phyloP scores from a whole-genome alignment of 306 rosid species.

The Neltuma alba region DNA sequence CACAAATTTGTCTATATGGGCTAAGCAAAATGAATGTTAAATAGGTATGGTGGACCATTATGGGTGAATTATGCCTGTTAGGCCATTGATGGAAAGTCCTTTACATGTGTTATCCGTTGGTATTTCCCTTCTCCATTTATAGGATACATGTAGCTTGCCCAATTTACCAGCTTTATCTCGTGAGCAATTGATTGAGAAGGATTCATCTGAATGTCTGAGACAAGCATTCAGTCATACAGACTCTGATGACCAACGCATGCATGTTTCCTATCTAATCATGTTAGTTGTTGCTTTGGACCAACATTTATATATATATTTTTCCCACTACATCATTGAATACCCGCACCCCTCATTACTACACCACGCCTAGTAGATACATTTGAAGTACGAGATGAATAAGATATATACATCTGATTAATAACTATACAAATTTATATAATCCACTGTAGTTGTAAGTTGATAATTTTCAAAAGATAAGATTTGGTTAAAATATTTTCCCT shows the following conservation, averaged over 20 bases:
- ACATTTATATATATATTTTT: background rate
- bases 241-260: background rate
- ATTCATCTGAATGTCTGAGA: background rate
- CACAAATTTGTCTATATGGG: conserved; percentile 1
- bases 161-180: background rate
- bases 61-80: background rate
- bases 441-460: background rate
- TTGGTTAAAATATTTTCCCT: background rate
- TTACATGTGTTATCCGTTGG: background rate
- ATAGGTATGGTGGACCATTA: background rate
- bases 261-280: background rate
- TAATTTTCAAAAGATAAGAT: background rate
- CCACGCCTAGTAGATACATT: background rate
- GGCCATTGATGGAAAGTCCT: background rate
- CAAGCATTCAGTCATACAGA: background rate
- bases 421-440: background rate
- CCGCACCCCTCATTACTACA: no score
- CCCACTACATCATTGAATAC: no score
- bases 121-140: background rate
- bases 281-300: background rate
- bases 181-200: background rate
- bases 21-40: background rate
- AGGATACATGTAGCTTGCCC: background rate
- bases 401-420: background rate
- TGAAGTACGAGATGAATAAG: background rate